These are phyloP conservation scores for Grifola frondosa DNA, from an alignment of 1,284 basidiomycete species.

Conservation along the genomic window DNA sequence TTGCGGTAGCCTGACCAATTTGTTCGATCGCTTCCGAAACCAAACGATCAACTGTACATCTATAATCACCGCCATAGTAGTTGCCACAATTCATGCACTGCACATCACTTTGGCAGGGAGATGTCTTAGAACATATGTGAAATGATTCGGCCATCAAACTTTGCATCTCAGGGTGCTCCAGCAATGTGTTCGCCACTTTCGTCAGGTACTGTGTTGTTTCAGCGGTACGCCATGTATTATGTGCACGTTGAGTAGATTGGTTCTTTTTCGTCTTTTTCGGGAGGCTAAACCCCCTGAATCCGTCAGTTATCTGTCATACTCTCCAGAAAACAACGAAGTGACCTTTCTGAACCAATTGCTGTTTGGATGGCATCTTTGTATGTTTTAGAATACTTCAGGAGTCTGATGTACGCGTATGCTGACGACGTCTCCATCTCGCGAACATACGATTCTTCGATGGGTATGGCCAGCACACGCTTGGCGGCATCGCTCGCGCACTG, in stretches of 20 bases:
- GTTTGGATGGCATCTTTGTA: not conserved
- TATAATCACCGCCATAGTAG: too few relatives aligned
- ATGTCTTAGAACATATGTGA: too few relatives aligned
- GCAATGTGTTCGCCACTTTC: not conserved
- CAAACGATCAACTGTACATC: too few relatives aligned
- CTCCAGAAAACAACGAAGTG: too few relatives aligned
- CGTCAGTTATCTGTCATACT: not conserved
- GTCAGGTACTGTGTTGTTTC: not conserved
- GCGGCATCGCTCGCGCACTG: constrained; percentile 1
- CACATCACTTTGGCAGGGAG: too few relatives aligned
- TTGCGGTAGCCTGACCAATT: too few relatives aligned
- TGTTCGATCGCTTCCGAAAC: too few relatives aligned
- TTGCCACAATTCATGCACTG: too few relatives aligned
- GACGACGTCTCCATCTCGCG: constrained; percentile 7
- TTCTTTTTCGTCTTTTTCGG: not conserved
- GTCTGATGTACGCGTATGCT: constrained; percentile 8
- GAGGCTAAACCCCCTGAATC: not conserved
- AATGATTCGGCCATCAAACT: too few relatives aligned
- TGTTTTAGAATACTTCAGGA: constrained; percentile 10
- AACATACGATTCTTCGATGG: not conserved
- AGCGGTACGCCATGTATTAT: not conserved
- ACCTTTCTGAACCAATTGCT: not conserved
- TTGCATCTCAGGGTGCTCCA: too few relatives aligned
- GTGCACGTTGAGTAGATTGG: not conserved
- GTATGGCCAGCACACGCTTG: not conserved